phyloP scores from a whole-genome alignment of 306 rosid genomes.

The Pyrus betulifolia region DNA sequence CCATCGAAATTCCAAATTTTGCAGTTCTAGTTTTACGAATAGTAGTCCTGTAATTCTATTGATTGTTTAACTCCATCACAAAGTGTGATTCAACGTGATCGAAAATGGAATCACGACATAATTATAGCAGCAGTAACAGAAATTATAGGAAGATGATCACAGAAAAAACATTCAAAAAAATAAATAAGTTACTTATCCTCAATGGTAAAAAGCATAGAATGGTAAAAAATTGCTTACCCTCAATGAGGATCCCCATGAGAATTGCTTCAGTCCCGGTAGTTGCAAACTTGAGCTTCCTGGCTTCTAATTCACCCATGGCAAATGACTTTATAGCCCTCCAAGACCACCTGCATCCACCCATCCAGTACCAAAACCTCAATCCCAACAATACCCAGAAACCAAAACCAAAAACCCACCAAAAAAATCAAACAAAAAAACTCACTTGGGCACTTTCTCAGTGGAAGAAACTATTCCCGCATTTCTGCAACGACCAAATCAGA shows the following conservation, averaged over 20 bases:
- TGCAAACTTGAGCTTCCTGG: conserved; percentile 50
- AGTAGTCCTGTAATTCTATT: not conserved
- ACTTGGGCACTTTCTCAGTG: conserved; percentile 44
- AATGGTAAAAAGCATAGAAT: not conserved
- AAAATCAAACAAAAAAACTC: conserved; percentile 15
- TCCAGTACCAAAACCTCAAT: not conserved
- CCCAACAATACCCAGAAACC: conserved; percentile 1
- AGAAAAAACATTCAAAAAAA: not conserved
- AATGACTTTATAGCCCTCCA: conserved; percentile 66
- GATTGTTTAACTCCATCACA: not conserved
- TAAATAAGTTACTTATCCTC: conserved; percentile 34
- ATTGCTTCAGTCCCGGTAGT: conserved; percentile 64
- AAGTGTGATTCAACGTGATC: not conserved
- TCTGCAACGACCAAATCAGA: conserved; percentile 47
- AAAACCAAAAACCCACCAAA: not conserved
- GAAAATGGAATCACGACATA: not conserved
- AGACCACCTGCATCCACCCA: conserved; percentile 61
- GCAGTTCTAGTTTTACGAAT: not conserved
- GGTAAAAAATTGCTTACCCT: conserved; percentile 33
- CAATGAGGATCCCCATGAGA: conserved; percentile 72
- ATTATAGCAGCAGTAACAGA: not conserved
- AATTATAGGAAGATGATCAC: not conserved
- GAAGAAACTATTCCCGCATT: conserved; percentile 43
- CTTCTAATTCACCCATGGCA: conserved; percentile 62
- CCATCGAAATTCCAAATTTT: not conserved